A percentile compares a stretch with the other conserved stretches of the same genome.
phyloP scores from a whole-genome alignment of 2,329 filamentous ascomycete species.

The Fonsecaea multimorphosa region DNA sequence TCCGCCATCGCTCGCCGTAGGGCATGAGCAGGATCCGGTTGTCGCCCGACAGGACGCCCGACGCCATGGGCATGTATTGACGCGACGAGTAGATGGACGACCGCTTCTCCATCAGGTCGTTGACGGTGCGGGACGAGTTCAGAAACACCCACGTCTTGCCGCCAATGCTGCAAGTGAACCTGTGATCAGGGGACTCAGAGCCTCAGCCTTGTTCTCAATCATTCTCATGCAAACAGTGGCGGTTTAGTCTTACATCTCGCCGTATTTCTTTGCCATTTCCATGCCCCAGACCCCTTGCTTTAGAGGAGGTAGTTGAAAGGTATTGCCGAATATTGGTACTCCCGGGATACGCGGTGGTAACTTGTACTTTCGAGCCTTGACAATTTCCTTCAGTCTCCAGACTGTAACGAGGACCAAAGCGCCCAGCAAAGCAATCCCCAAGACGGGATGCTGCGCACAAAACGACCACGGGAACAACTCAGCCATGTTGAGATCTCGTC shows the following conservation, averaged over 20 bases:
- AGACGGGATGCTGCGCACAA: slow-evolving; percentile 1
- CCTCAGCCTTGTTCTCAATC: background rate
- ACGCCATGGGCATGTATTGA: slow-evolving; percentile 39
- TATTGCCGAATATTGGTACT: slow-evolving; percentile 34
- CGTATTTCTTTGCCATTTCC: slow-evolving; percentile 30
- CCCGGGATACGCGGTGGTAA: slow-evolving; percentile 30
- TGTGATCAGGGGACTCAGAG: background rate
- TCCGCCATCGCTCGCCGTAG: slow-evolving; percentile 38
- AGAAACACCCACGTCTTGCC: slow-evolving; percentile 32
- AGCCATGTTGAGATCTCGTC: background rate
- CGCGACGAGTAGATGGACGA: slow-evolving; percentile 49
- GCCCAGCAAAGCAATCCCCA: background rate
- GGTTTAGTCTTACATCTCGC: slow-evolving; percentile 30
- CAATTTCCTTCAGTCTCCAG: background rate
- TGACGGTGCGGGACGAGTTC: slow-evolving; percentile 32
- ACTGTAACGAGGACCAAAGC: background rate
- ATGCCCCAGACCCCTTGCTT: slow-evolving; percentile 34
- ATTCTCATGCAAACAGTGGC: background rate
- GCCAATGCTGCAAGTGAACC: slow-evolving; percentile 33
- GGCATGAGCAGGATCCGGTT: slow-evolving; percentile 57
- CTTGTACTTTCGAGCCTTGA: slow-evolving; percentile 27
- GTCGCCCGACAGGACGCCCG: slow-evolving; percentile 43
- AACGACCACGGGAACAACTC: background rate
- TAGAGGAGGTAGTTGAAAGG: slow-evolving; percentile 32
- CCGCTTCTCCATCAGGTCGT: slow-evolving; percentile 49